Percentiles rank a stretch among this genome's conserved stretches.
phyloP scores from a whole-genome alignment of 2,329 filamentous ascomycete species.

The Sclerotinia glacialis region DNA sequence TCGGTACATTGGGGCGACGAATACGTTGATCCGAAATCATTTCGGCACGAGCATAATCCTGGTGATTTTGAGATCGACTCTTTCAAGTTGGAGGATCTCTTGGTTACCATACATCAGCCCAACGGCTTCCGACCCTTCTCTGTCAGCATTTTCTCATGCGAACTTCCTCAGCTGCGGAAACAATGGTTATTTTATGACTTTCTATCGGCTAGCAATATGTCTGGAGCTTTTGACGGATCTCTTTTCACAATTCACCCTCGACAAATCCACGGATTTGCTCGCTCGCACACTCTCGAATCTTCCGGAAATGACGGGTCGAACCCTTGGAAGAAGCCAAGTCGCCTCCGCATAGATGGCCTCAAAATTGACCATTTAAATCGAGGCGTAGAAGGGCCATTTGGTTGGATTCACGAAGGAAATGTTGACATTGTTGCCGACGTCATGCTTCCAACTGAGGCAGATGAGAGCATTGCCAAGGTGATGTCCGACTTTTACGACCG shows the following conservation, averaged over 20 bases:
- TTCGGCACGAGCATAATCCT: slow-evolving; percentile 80
- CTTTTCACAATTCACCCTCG: slow-evolving; percentile 95
- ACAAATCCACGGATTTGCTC: slow-evolving; percentile 78
- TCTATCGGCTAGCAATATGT: slow-evolving; percentile 91
- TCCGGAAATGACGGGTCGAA: slow-evolving; percentile 60
- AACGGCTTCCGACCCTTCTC: slow-evolving; percentile 89
- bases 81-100: slow-evolving; percentile 91
- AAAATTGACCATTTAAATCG: slow-evolving; percentile 96
- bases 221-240: slow-evolving; percentile 90
- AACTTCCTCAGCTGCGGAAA: slow-evolving; percentile 86
- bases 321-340: slow-evolving; percentile 93
- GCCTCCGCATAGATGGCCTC: slow-evolving; percentile 86
- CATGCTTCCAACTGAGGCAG: slow-evolving; percentile 84
- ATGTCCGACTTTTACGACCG: slow-evolving; percentile 97
- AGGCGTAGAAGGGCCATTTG: slow-evolving; percentile 88
- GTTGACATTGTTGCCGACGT: slow-evolving; percentile 96
- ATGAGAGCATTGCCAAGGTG: slow-evolving; percentile 87
- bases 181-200: slow-evolving; percentile 99
- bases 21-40: slow-evolving; percentile 76
- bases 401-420: slow-evolving; percentile 96
- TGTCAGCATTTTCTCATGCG: slow-evolving; percentile 92
- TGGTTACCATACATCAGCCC: slow-evolving; percentile 90
- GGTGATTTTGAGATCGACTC: slow-evolving; percentile 97
- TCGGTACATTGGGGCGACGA: slow-evolving; percentile 70
- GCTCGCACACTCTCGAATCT: slow-evolving; percentile 53